Base-by-base conservation (phyloP, 352 stramenopile genomes). In the Globisporangium uncinulatum region DNA sequence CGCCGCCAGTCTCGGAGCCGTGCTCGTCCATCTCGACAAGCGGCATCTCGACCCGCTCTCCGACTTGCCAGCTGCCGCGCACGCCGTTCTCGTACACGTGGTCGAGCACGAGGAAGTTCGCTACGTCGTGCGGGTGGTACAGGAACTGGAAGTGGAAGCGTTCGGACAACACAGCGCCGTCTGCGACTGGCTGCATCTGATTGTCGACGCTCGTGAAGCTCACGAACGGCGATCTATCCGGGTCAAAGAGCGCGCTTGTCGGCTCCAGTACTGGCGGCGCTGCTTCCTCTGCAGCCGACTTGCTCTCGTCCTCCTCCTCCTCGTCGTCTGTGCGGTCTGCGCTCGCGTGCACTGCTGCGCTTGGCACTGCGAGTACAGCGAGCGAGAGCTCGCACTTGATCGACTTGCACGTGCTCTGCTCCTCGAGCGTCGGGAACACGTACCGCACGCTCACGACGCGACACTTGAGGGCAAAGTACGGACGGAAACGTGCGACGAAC, bases 71-170 rank as follows among this genome's bases (percentile, higher is more conserved):
- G 10, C 70, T 68, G 11, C 70, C 71, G n/a, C 71, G 77, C n/a
- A 96, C 76, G 15, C 85, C 85, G 46, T 65, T 85, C 43, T 93
- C 83, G 46, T 87, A 95, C 7, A 78, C 62, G 52, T 94, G 80
- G 53, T 93, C 78, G n/a, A 95, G 62, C 31, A 96, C 70, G 29
- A 96, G 50, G 48, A 95, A 96, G 48, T 94, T 93, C 5, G 85
- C 76, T 10, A 89, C 67, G 47, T 94, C 80, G 58, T 92, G 83
- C 6, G 85, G 82, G 43, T 92, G 85, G 42, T 86, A 89, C 29
- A 75, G 34, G 34, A 92, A 36, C 51, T 83, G 86, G 59, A 96
- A 89, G 47, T 62, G 63, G 42, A 79, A 81, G 14, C 79, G 73
- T 47, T 73, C 48, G 10, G 74, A 76, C 13, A 39, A 6, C 34